A percentile compares a stretch with the other conserved stretches of the same genome.
phyloP scores from a whole-genome alignment of 352 stramenopile genomes.

The Phytopythium chamaehyphon region DNA sequence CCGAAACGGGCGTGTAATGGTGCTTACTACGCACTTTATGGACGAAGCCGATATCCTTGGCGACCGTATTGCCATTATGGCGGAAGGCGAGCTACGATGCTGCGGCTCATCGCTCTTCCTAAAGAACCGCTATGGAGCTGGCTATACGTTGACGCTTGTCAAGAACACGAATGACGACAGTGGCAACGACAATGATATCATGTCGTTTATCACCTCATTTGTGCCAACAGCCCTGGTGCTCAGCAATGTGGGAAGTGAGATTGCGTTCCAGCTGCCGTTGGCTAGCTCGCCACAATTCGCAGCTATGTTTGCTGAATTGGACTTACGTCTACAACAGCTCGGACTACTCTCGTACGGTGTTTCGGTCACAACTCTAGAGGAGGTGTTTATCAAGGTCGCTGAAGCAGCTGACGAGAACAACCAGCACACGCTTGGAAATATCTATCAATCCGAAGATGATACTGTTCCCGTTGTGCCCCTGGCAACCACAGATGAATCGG shows the following conservation, averaged over 20 bases:
- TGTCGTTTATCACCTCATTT: constrained; percentile 24
- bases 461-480: constrained; percentile 4
- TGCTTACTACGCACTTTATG: constrained; percentile 96
- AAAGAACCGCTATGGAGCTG: constrained; percentile 67
- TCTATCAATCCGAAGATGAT: background rate
- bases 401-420: constrained; percentile 32
- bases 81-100: constrained; percentile 68
- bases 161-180: constrained; percentile 50
- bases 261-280: constrained; percentile 67
- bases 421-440: constrained; percentile 33
- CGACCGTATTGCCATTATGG: constrained; percentile 84
- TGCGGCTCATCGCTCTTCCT: constrained; percentile 78
- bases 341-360: constrained; percentile 47
- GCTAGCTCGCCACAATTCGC: constrained; percentile 43
- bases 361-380: constrained; percentile 86
- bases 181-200: constrained; percentile 27
- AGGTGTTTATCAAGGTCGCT: constrained; percentile 79
- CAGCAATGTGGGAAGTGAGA: constrained; percentile 70
- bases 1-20: constrained; percentile 60
- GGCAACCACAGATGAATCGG: no score
- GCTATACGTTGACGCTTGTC: constrained; percentile 67
- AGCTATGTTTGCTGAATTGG: constrained; percentile 55
- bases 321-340: constrained; percentile 33
- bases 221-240: constrained; percentile 40
- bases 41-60: constrained; percentile 86